phyloP scores from a whole-genome alignment of 495 filamentous ascomycete genomes.

The Xylaria grammica region DNA sequence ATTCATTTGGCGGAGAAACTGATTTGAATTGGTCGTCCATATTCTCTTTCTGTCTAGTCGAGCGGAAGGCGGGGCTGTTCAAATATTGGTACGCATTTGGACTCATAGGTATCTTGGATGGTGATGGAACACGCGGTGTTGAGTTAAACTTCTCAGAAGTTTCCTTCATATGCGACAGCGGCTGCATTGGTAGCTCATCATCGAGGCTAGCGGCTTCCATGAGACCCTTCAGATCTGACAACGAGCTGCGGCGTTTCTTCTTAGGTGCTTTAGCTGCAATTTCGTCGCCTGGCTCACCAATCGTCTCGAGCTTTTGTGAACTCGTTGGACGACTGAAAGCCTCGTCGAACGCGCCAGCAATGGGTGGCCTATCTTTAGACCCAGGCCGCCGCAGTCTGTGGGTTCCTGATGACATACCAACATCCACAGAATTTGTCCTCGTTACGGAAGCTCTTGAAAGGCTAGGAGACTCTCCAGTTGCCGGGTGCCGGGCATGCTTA shows the following conservation, averaged over 20 bases:
- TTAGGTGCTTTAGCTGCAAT: slow-evolving; percentile 52
- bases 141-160: slow-evolving; percentile 65
- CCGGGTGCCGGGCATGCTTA: slow-evolving; percentile 71
- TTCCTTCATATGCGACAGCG: slow-evolving; percentile 56
- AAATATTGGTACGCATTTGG: slow-evolving; percentile 36
- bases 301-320: slow-evolving; percentile 54
- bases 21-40: slow-evolving; percentile 36
- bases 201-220: slow-evolving; percentile 56
- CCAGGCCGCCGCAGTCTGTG: slow-evolving; percentile 61
- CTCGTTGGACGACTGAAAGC: slow-evolving; percentile 49
- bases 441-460: slow-evolving; percentile 67
- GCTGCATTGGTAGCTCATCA: slow-evolving; percentile 44
- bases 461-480: slow-evolving; percentile 58
- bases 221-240: slow-evolving; percentile 80
- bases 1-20: slow-evolving; percentile 16
- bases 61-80: slow-evolving; percentile 31
- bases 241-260: slow-evolving; percentile 87
- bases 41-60: slow-evolving; percentile 52
- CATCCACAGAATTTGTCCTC: slow-evolving; percentile 83
- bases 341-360: slow-evolving; percentile 67
- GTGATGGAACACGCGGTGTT: slow-evolving; percentile 41
- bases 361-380: slow-evolving; percentile 68
- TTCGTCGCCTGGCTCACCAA: slow-evolving; percentile 54
- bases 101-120: slow-evolving; percentile 52
- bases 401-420: slow-evolving; percentile 57